These are phyloP conservation scores for Trichoderma sp. DNA, from an alignment of 2,329 filamentous ascomycete genomes.

Conservation along the genomic window DNA sequence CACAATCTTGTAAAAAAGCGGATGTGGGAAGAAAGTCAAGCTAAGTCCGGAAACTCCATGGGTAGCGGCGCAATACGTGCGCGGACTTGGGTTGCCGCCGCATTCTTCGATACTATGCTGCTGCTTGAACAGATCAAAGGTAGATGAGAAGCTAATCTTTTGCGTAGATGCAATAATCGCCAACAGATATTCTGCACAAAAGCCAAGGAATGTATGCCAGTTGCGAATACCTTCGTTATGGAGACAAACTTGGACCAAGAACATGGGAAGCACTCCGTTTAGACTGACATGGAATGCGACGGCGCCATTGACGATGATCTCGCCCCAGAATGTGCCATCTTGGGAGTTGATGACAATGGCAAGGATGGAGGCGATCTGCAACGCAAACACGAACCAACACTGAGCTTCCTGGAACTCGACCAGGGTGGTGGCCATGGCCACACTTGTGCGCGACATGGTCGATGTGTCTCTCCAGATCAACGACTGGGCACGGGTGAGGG, in stretches of 20 bases:
- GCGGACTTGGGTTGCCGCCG: slow-evolving; percentile 42
- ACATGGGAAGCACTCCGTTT: slow-evolving; percentile 43
- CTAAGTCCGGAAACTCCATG: slow-evolving; percentile 38
- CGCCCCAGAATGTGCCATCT: slow-evolving; percentile 44
- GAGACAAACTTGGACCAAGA: slow-evolving; percentile 42
- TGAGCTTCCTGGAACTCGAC: slow-evolving; percentile 46
- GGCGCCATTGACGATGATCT: slow-evolving; percentile 43
- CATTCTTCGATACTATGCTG: slow-evolving; percentile 38
- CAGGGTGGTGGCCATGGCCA: slow-evolving; percentile 44
- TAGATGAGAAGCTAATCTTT: slow-evolving; percentile 39
- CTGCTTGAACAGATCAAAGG: slow-evolving; percentile 39
- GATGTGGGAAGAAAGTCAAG: slow-evolving; percentile 43
- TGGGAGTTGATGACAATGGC: slow-evolving; percentile 45
- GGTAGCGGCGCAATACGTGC: slow-evolving; percentile 43
- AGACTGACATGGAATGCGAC: slow-evolving; percentile 43
- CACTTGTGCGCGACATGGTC: slow-evolving; percentile 41
- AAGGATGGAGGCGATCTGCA: slow-evolving; percentile 45
- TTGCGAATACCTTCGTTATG: slow-evolving; percentile 45
- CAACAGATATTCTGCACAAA: slow-evolving; percentile 42
- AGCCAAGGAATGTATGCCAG: slow-evolving; percentile 46
- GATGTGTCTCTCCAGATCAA: slow-evolving; percentile 43
- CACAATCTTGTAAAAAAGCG: slow-evolving; percentile 42
- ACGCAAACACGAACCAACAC: slow-evolving; percentile 44
- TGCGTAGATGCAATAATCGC: slow-evolving; percentile 43
- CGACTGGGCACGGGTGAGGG: slow-evolving; percentile 40